These are phyloP conservation scores for Climacium dendroides DNA, from an alignment of 225 moss, liverwort and hornwort genomes.

Conservation along the genomic window DNA sequence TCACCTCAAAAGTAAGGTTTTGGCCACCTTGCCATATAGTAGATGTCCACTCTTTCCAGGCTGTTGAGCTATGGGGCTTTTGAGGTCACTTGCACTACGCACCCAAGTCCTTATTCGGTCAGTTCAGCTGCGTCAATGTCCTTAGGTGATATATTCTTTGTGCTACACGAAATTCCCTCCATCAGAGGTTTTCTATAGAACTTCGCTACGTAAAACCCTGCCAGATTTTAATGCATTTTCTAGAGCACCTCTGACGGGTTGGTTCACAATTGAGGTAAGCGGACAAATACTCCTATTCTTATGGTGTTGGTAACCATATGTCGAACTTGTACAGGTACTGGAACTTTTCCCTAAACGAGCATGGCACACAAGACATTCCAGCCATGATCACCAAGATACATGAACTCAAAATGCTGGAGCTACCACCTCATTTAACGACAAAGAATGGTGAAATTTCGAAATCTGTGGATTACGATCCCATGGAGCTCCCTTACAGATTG, in stretches of 20 bases:
- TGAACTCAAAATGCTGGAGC: conserved; percentile 67
- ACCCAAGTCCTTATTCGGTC: neutral
- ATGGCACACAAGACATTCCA: conserved; percentile 74
- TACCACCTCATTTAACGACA: conserved; percentile 16
- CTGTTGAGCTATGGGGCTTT: neutral
- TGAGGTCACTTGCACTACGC: neutral
- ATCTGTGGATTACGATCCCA: conserved; percentile 16
- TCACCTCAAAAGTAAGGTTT: conserved; percentile 58
- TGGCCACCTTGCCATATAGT: neutral
- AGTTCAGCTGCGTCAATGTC: neutral
- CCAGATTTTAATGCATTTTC: neutral
- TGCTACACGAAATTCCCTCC: neutral
- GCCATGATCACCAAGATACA: conserved; percentile 76
- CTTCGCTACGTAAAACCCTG: neutral
- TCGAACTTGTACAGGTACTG: conserved; percentile 53
- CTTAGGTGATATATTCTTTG: neutral
- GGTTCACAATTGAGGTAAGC: neutral
- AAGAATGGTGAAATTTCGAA: neutral
- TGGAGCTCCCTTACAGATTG: conserved; percentile 54
- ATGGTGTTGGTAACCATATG: neutral
- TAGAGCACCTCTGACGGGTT: neutral
- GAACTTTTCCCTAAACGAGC: conserved; percentile 83
- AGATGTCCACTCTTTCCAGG: neutral
- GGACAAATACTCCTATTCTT: neutral
- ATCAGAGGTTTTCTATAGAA: neutral